Evolutionary conservation across 345 rosid species (phyloP).

Genomic region (Erucastrum elatum): DNA sequence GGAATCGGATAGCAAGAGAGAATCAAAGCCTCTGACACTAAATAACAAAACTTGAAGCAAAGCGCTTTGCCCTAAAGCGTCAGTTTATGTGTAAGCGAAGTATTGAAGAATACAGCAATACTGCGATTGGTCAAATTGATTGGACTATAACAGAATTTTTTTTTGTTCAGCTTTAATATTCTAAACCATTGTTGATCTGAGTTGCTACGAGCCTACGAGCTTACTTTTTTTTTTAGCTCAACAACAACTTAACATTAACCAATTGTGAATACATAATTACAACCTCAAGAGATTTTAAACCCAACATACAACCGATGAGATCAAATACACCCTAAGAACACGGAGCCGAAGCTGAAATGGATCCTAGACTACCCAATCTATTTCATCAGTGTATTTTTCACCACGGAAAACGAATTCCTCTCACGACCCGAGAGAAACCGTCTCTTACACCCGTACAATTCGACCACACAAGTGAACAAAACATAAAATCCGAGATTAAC

Average conservation of each 20-base stretch:
- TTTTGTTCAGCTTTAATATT: too few species aligned
- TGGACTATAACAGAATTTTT: neutral
- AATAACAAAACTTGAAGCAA: neutral
- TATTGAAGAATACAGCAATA: neutral
- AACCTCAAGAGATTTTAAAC: too few species aligned
- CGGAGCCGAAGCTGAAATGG: too few species aligned
- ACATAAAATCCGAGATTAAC: neutral
- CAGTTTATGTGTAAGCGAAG: neutral
- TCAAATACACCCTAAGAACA: too few species aligned
- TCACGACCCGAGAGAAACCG: neutral
- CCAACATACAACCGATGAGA: too few species aligned
- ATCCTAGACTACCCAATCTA: too few species aligned
- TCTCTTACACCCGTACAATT: neutral
- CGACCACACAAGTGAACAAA: neutral
- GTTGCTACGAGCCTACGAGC: too few species aligned
- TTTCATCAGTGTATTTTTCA: too few species aligned
- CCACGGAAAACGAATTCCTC: neutral
- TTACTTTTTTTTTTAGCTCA: too few species aligned
- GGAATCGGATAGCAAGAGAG: conserved; percentile 33
- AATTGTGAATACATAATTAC: too few species aligned
- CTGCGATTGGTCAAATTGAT: neutral
- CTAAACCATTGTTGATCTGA: too few species aligned
- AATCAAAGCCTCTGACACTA: conserved; percentile 5
- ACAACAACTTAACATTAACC: too few species aligned
- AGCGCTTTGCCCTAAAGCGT: neutral